A percentile compares a stretch with the other conserved stretches of the same genome.
Evolutionary conservation across 352 stramenopile genomes (phyloP).

Genomic region (Pythium periplocum): DNA sequence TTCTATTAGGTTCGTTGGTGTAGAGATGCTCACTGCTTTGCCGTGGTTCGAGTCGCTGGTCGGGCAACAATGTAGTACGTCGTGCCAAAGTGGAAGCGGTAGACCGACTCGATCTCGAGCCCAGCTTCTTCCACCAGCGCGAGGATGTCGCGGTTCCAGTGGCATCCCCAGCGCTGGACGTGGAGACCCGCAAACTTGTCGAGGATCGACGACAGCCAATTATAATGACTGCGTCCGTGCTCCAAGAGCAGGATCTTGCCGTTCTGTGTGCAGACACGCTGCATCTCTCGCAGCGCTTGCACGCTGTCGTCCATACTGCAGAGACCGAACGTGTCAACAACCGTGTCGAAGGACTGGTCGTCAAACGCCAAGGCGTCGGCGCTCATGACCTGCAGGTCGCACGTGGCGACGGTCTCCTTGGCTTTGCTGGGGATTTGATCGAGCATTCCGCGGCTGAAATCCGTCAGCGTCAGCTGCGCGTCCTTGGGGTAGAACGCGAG

Average conservation of each 20-base stretch:
- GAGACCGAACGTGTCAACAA: conserved; percentile 96
- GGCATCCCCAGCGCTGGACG: conserved; percentile 93
- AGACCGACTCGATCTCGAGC: conserved; percentile 80
- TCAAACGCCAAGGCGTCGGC: conserved; percentile 56
- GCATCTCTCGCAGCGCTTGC: conserved; percentile 89
- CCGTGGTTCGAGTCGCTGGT: conserved; percentile 13
- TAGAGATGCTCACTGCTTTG: background rate
- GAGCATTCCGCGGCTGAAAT: conserved; percentile 77
- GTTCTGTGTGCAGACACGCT: conserved; percentile 86
- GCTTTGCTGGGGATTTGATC: conserved; percentile 32
- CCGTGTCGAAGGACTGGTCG: conserved; percentile 88
- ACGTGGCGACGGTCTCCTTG: conserved; percentile 17
- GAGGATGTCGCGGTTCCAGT: conserved; percentile 96
- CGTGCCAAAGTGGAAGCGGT: conserved; percentile 94
- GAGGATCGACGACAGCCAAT: conserved; percentile 87
- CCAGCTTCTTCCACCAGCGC: conserved; percentile 77
- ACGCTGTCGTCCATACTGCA: conserved; percentile 94
- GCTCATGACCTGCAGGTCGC: conserved; percentile 53
- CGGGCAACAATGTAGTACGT: conserved; percentile 88
- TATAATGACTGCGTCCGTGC: conserved; percentile 89
- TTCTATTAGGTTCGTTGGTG: too few species aligned
- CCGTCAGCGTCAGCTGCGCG: conserved; percentile 51
- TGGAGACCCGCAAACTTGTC: conserved; percentile 92
- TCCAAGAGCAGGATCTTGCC: conserved; percentile 93
- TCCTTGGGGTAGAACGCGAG: conserved; percentile 81